Evolutionary conservation across 2,329 filamentous ascomycete species (phyloP), one percentile per base, ranked within the genome.

Genomic region (Hymenoscyphus repandus): DNA sequence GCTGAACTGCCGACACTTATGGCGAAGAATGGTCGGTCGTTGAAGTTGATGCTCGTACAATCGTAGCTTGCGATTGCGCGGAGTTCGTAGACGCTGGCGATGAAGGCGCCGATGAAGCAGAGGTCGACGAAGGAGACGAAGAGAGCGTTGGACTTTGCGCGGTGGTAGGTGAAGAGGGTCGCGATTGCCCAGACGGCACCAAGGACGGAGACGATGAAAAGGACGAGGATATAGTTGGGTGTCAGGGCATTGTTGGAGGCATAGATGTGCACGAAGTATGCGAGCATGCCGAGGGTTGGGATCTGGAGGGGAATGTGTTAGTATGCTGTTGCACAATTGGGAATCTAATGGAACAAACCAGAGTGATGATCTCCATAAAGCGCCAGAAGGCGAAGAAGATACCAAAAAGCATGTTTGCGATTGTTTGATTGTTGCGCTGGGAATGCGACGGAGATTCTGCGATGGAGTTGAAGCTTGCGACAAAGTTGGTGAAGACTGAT

Each of bases 161-260:
- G 80, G 72, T 82, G 79, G 74, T 85, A 86, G 66, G 71, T 75
- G 74, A 86, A 83, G 55, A 86, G 73, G 6, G 82, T 86, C 65
- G 76, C 77, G 69, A 85, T 68, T 55, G 78, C 71, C 83, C 83
- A 86, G 52, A 78, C 79, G 48, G 78, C 73, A 32, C 73, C 83
- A 48, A 86, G 74, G 15, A 83, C 77, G 20, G 78, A 78, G 54
- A 83, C 78, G 71, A 86, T 84, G 75, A 86, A 86, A 59, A 85
- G 73, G 58, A 85, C 72, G 53, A 86, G 77, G 66, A 85, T 76
- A 65, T 78, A 79, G 66, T 74, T 71, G 20, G 82, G 83, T 0
- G 82, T 82, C 46, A 85, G 71, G 53, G 72, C 64, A 68, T 85
- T 84, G 61, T 67, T 62, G 47, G 69, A 64, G 60, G 77, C 74